Evolutionary conservation across 2,329 filamentous ascomycete genomes (phyloP), one percentile per base, ranked within the genome.

Genomic region (Aspergillus nomiae): DNA sequence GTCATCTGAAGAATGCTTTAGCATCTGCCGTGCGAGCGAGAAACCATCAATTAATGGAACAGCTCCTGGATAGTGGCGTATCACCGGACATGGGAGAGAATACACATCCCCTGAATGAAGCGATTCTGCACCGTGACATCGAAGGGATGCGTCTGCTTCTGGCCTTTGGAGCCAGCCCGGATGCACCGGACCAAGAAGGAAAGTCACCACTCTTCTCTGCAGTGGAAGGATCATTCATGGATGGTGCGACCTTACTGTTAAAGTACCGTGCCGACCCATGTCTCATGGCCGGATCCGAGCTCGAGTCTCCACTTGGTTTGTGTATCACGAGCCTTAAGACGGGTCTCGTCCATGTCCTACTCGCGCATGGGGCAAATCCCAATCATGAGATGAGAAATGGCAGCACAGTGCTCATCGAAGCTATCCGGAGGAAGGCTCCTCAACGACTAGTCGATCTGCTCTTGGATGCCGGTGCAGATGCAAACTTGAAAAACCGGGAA

Each of bases 241-340:
- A 86, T 26, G 87, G 83, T 3, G 86, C 87, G 0, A 84, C 84
- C 34, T 77, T 85, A 57, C 81, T 91, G 5, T 81, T 89, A 67
- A 89, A 89, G 75, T 90, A 90, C 64, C 87, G 87, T 12, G 86
- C 86, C 19, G 86, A 86, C 70, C 83, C 83, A 11, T 87, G 87
- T 70, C 77, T 85, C 53, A 74, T 79, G 1, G 78, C 81, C 1
- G 83, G 85, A 0, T 74, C 81, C 0, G 82, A 85, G 11, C 74
- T 80, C 4, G 86, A 89, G 65, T 84, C 85, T 1, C 84, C 89
- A 0, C 77, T 90, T 36, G 80, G 82, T 21, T 68, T 82, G 56
- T 81, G 87, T 19, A 79, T 83, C 53, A 71, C 80, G 1, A 81
- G 83, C 54, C 83, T 84, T 70, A 86, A 86, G 67, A 77, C 84